Evolutionary conservation across 164 flowering plant species (phyloP).

Genomic region (Annona squamosa): DNA sequence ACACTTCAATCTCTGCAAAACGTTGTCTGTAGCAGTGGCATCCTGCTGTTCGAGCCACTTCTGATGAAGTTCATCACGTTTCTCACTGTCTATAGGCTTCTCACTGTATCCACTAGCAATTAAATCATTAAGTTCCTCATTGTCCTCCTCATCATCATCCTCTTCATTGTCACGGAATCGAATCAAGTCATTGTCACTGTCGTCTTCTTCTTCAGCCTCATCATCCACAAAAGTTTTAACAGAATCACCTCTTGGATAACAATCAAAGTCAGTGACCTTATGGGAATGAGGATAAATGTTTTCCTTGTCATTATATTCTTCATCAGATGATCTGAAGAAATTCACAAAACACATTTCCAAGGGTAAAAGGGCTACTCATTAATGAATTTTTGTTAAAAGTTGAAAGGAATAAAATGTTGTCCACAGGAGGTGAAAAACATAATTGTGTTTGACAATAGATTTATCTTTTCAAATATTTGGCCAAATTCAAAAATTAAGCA

Average conservation of each 20-base stretch:
- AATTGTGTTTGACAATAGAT: neutral
- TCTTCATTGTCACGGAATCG: slow-evolving; percentile 59
- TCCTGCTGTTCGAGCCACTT: slow-evolving; percentile 91
- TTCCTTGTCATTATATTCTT: slow-evolving; percentile 72
- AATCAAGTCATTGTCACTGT: slow-evolving; percentile 66
- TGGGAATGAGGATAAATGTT: slow-evolving; percentile 40
- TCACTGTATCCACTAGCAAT: slow-evolving; percentile 65
- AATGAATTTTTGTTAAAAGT: neutral
- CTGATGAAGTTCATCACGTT: slow-evolving; percentile 78
- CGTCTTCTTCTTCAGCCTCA: slow-evolving; percentile 92
- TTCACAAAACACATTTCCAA: neutral
- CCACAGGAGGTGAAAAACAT: neutral
- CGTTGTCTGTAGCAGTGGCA: slow-evolving; percentile 74
- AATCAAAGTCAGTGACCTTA: slow-evolving; percentile 14
- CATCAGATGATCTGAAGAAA: slow-evolving; percentile 55
- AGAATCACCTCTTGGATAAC: slow-evolving; percentile 54
- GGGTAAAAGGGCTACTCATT: neutral
- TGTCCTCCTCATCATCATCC: slow-evolving; percentile 50
- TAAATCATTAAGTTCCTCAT: slow-evolving; percentile 63
- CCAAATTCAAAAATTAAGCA: neutral
- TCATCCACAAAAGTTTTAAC: slow-evolving; percentile 85
- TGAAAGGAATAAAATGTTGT: neutral
- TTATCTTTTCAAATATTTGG: neutral
- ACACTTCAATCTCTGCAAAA: slow-evolving; percentile 59
- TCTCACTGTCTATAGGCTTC: slow-evolving; percentile 54